Conservation (phyloP, 2,329 filamentous ascomycete genomes). For the Monosporascus sp. region DNA sequence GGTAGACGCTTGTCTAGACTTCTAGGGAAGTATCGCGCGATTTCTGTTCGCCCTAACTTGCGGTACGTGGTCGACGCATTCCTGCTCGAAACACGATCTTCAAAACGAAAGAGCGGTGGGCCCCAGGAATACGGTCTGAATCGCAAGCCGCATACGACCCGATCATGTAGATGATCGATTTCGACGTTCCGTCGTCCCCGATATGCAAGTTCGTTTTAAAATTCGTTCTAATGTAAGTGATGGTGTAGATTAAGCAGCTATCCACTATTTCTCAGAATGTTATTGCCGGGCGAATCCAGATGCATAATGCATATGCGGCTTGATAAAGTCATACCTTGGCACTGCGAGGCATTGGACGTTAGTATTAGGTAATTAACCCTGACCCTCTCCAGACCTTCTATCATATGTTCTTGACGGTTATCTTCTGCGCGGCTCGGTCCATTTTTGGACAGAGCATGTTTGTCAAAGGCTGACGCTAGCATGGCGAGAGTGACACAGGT, state of each 20-base stretch:
- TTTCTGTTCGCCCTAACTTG: not conserved
- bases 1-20: not conserved
- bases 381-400: not conserved
- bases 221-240: not conserved
- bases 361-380: not conserved
- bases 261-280: not conserved
- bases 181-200: no score
- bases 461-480: slow-evolving; percentile 12
- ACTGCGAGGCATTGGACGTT: not conserved
- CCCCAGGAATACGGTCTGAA: not conserved
- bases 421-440: not conserved
- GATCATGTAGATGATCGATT: not conserved
- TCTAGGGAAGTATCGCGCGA: not conserved
- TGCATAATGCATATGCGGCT: not conserved
- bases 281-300: not conserved
- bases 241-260: not conserved
- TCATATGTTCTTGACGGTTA: not conserved
- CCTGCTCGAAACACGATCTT: not conserved
- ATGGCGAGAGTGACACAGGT: slow-evolving; percentile 12
- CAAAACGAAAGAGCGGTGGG: not conserved
- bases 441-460: slow-evolving; percentile 8
- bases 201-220: not conserved
- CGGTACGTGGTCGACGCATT: not conserved
- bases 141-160: not conserved
- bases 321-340: not conserved